Evolutionary conservation across 106 monocot species (phyloP).

Genomic region (Narthecium ossifragum): DNA sequence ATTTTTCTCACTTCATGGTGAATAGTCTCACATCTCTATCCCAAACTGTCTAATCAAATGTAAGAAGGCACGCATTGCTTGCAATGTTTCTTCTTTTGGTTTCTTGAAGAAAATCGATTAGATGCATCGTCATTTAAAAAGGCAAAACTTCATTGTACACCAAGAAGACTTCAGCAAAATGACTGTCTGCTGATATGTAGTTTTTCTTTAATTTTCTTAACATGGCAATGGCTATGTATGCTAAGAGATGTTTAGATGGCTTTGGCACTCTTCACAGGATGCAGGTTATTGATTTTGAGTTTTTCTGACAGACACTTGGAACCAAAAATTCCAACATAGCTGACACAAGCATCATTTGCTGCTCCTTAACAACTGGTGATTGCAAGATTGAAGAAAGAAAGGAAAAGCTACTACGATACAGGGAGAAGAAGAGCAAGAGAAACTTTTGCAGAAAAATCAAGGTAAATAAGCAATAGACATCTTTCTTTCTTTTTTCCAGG

Average conservation of each 20-base stretch:
- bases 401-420: constrained; percentile 83
- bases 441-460: constrained; percentile 93
- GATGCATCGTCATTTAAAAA: not conserved
- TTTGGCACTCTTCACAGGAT: constrained; percentile 6
- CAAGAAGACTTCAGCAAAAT: not conserved
- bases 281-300: constrained; percentile 13
- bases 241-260: constrained; percentile 2
- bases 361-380: not conserved
- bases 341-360: not conserved
- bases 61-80: not conserved
- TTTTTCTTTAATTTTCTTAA: no score
- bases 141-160: no score
- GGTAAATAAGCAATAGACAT: constrained; percentile 26
- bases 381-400: constrained; percentile 34
- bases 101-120: not conserved
- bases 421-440: constrained; percentile 77
- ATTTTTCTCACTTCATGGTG: no score
- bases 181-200: not conserved
- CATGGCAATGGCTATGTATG: not conserved
- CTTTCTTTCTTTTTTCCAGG: not conserved
- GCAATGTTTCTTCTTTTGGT: not conserved
- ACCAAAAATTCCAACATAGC: not conserved
- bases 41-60: no score
- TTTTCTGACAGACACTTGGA: constrained; percentile 28
- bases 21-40: no score